Base-by-base conservation (phyloP, 192 early-diverging fungal species). In the Obelidium mucronatum region DNA sequence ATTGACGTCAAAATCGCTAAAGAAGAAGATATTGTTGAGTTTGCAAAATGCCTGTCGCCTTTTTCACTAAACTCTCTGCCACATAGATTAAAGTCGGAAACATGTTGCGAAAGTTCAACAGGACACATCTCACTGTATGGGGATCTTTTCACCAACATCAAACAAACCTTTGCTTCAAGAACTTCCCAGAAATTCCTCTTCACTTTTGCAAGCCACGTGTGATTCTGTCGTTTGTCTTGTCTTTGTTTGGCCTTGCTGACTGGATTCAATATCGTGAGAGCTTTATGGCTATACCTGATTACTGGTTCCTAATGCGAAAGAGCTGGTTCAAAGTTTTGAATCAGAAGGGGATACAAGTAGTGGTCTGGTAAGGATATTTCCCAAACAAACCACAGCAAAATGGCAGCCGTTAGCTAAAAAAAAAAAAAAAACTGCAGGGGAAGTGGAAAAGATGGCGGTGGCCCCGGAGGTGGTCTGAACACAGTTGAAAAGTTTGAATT, bases 1-100 rank as follows among this genome's bases (percentile, higher is more conserved):
- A 77, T 87, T 24, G 85, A 87, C 64, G 79, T 84, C 2, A 87
- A 87, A 52, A 36, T 37, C 26, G 85, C 83, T 1, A 37, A 78
- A 11, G 64, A 78, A 35, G 73, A 76, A 55, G 73, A 84, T 6
- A 77, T 87, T 3, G 73, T 64, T 1, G 0, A 11, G 0, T 31
- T 70, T 70, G 24, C n/a, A n/a, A n/a, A n/a, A n/a, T n/a, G n/a
- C n/a, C n/a, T n/a, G n/a, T n/a, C n/a, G n/a, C n/a, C n/a, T n/a
- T n/a, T n/a, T n/a, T n/a, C n/a, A n/a, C n/a, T n/a, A n/a, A n/a
- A n/a, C n/a, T n/a, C n/a, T n/a, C n/a, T n/a, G n/a, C n/a, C n/a
- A n/a, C n/a, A 15, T n/a, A 76, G 75, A 58, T 62, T 39, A 58
- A 83, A 65, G 76, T 82, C 40, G 83, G 86, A 31, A 68, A 33